Base-by-base conservation (phyloP, 345 rosid genomes). In the Microthlaspi erraticum region DNA sequence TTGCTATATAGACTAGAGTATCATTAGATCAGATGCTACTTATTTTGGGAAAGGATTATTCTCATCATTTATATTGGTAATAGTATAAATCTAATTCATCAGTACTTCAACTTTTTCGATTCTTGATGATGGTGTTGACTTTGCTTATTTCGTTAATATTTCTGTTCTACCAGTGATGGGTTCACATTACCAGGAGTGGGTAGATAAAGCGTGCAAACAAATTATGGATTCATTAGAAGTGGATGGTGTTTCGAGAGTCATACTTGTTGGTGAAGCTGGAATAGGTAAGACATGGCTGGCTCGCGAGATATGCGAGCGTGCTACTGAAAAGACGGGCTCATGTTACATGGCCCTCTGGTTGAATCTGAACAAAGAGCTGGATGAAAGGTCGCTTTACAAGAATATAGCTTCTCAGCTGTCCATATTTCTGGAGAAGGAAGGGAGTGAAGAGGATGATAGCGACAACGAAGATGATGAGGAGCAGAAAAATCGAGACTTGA, bases 331-430 rank as follows among this genome's bases (percentile, higher is more conserved):
- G 3, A n/a, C n/a, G 2, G 38, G 26, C 9, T 8, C 3, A 1
- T 57, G 19, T 20, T 32, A 16, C 62, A 10, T 9, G 2, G 10
- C 29, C 1, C 8, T 57, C 26, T 57, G 62, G 62, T 34, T 57
- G 5, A 26, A 12, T 2, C 62, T 57, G 0, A 57, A 34, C 62
- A 29, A 16, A 33, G 11, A 10, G 10, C 12, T 63, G 12, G 33
- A 8, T 0, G n/a, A 31, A 10, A 13, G 0, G 8, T 73, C 64
- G n/a, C 36, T 82, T 8, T 36, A 12, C 45, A 56, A 66, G 41
- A 54, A 18, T 58, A 73, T 84, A 37, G 74, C 63, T 6, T 17
- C 19, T 10, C 84, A 84, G 52, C 62, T 80, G 42, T 71, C 78
- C 11, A 36, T 63, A 7, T 31, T 64, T 36, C 42, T 55, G 54